Evolutionary conservation across 108 stramenopile species (phyloP).

Genomic region (Poteriospumella lacustris): DNA sequence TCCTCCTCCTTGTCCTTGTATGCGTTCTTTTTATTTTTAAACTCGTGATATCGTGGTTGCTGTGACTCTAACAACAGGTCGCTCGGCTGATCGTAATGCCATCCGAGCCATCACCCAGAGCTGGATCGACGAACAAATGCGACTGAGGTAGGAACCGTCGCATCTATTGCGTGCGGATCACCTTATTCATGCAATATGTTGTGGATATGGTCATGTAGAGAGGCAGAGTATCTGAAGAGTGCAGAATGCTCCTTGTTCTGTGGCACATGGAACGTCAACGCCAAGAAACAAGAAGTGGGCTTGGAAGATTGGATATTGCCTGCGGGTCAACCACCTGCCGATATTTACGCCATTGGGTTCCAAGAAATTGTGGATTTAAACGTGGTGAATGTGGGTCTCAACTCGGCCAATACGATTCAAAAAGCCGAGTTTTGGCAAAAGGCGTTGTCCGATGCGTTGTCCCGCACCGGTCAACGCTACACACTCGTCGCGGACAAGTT

Average conservation of each 20-base stretch:
- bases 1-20: too few relatives aligned
- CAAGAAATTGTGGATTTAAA: conserved; percentile 99
- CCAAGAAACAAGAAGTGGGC: conserved; percentile 80
- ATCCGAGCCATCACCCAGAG: conserved; percentile 43
- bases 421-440: conserved; percentile 79
- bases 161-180: not conserved
- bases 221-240: conserved; percentile 39
- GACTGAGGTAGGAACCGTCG: conserved; percentile 32
- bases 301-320: conserved; percentile 67
- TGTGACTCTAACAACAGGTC: too few relatives aligned
- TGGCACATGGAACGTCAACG: conserved; percentile 98
- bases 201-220: not conserved
- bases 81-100: not conserved
- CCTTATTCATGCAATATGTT: not conserved
- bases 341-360: conserved; percentile 84
- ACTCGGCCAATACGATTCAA: conserved; percentile 77
- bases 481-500: conserved; percentile 49
- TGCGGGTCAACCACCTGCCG: conserved; percentile 46
- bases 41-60: too few relatives aligned
- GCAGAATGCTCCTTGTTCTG: conserved; percentile 59
- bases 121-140: conserved; percentile 53
- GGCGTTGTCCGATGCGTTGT: conserved; percentile 64
- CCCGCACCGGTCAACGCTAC: conserved; percentile 45
- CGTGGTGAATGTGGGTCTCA: conserved; percentile 94
- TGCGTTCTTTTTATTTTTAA: too few relatives aligned